Base-by-base conservation (phyloP, 1,139 yeast genomes). In the Nematodospora anomalae region DNA sequence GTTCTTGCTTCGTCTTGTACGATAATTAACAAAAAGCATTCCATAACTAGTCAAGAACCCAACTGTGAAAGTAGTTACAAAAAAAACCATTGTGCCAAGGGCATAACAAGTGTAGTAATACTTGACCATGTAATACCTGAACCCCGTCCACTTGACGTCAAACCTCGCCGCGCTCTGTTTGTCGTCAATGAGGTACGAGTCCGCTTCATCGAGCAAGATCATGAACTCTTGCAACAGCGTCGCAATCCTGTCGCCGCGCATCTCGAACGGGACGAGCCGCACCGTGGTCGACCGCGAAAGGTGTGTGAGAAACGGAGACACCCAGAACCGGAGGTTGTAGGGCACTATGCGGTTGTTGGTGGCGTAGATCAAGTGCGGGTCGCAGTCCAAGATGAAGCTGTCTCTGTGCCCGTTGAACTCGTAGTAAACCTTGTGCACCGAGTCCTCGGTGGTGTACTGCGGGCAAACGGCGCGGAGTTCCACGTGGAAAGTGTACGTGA, bases 111-210 rank as follows among this genome's bases (percentile, higher is more conserved):
- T 37, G 11, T 62, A 51, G 38, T 72, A 74, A 52, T 79, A 75
- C 33, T 71, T 63, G 37, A 71, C 73, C 53, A 83, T 53, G 42
- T 78, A 73, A 53, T 72, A 79, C 25, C 86, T 60, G 33, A 83
- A 54, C 0, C 90, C 90, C 13, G 57, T 60, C 74, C 81, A 78
- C 34, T 71, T 60, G 8, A 62, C 52, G 14, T 44, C 49, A 28
- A 59, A 48, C 23, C 49, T 49, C 21, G 57, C 36, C 31, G 31
- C 42, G 2, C 52, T 47, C 4, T 26, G 12, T 26, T 38, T 39
- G 35, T 41, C 40, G 24, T 38, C 50, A 21, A 45, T 38, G 7
- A 46, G 26, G 18, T 36, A 43, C 4, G 38, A 24, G 7, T 29
- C 26, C 6, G 15, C 12, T 14, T 32, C n/a, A 21, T 34, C 22